Evolutionary conservation across 2,329 filamentous ascomycete genomes (phyloP).

Genomic region (Sporothrix phasma): DNA sequence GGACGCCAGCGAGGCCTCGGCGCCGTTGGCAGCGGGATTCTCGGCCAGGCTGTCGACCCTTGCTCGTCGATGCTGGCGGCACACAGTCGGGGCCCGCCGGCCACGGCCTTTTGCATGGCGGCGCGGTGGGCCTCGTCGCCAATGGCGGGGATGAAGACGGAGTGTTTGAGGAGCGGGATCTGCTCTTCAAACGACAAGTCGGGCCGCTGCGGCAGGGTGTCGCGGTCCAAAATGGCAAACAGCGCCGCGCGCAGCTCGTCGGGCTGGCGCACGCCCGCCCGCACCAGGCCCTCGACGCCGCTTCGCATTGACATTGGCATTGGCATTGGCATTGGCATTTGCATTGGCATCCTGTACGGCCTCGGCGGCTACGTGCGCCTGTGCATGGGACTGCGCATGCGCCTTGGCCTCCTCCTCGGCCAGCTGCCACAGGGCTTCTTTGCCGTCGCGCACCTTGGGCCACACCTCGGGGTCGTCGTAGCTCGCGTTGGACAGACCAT

Average conservation of each 20-base stretch:
- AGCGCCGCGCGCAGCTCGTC: slow-evolving; percentile 40
- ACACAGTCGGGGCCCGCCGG: slow-evolving; percentile 25
- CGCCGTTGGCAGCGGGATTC: slow-evolving; percentile 20
- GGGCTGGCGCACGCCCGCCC: neutral
- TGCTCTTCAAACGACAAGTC: slow-evolving; percentile 43
- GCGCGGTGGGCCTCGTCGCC: slow-evolving; percentile 33
- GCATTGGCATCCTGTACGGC: neutral
- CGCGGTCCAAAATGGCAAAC: slow-evolving; percentile 45
- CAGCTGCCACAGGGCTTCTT: slow-evolving; percentile 33
- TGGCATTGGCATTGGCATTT: no score
- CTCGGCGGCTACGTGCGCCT: no score
- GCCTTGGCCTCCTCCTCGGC: slow-evolving; percentile 22
- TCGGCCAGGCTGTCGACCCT: slow-evolving; percentile 27
- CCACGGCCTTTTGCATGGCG: slow-evolving; percentile 15
- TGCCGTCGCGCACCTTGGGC: slow-evolving; percentile 51
- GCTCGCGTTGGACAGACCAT: slow-evolving; percentile 53
- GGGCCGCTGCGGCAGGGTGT: slow-evolving; percentile 40
- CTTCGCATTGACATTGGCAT: no score
- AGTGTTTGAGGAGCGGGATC: slow-evolving; percentile 44
- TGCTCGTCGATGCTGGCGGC: slow-evolving; percentile 25
- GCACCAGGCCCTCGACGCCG: neutral
- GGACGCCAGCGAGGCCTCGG: slow-evolving; percentile 28
- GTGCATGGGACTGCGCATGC: neutral
- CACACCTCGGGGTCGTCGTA: slow-evolving; percentile 45
- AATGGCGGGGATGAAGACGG: slow-evolving; percentile 52